Evolutionary conservation across 352 stramenopile genomes (phyloP).

Genomic region (Phytophthora boehmeriae): DNA sequence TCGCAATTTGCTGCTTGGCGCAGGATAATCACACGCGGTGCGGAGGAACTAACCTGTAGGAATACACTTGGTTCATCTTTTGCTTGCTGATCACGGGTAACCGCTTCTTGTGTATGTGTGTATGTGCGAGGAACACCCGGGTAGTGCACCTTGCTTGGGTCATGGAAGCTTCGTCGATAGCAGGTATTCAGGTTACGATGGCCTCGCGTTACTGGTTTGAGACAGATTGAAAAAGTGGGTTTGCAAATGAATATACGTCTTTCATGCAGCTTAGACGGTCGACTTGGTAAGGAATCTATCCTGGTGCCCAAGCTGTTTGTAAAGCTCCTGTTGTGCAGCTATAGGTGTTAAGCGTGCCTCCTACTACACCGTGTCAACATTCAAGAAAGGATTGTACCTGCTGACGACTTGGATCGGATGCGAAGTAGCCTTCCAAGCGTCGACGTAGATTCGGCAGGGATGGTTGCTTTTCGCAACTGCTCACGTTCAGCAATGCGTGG

Average conservation of each 20-base stretch:
- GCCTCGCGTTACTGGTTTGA: too few species aligned
- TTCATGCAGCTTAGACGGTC: constrained; percentile 31
- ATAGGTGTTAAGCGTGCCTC: constrained; percentile 8
- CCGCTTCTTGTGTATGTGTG: constrained; percentile 27
- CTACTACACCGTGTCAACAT: background rate
- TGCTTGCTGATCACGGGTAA: constrained; percentile 35
- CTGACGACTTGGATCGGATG: constrained; percentile 41
- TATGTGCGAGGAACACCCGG: constrained; percentile 10
- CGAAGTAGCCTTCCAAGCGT: constrained; percentile 66
- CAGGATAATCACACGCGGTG: constrained; percentile 7
- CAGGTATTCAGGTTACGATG: background rate
- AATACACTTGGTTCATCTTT: constrained; percentile 45
- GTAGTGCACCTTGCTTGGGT: background rate
- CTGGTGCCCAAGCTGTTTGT: constrained; percentile 54
- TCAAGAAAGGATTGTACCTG: constrained; percentile 38
- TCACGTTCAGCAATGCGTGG: constrained; percentile 72
- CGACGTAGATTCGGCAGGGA: constrained; percentile 48
- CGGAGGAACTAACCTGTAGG: constrained; percentile 39
- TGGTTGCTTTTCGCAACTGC: constrained; percentile 68
- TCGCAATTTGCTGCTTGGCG: constrained; percentile 23
- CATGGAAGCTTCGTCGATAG: background rate
- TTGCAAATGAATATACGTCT: background rate
- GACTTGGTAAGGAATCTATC: constrained; percentile 52
- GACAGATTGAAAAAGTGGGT: background rate
- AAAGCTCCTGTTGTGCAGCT: constrained; percentile 54